Conservation (phyloP, 73 alveolate species). For the Stentor coeruleus region DNA sequence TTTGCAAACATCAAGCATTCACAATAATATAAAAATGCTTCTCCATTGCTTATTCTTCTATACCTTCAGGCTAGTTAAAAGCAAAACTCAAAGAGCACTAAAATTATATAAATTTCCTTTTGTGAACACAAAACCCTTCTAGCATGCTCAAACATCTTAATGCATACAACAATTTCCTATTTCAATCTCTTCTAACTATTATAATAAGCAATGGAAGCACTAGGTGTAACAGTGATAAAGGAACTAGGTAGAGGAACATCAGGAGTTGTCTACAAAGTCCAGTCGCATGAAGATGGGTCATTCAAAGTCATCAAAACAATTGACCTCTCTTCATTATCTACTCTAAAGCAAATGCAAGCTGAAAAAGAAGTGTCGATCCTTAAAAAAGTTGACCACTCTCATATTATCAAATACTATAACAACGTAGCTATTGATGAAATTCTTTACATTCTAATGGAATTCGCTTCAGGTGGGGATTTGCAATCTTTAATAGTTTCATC, state of each 20-base stretch:
- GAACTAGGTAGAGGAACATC: constrained; percentile 89
- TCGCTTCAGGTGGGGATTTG: constrained; percentile 39
- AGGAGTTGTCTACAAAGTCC: constrained; percentile 80
- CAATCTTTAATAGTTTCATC: constrained; percentile 37
- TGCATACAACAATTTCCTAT: too few species aligned
- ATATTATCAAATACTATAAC: constrained; percentile 59
- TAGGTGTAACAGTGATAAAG: constrained; percentile 34
- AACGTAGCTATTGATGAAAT: constrained; percentile 66
- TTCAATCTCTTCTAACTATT: too few species aligned
- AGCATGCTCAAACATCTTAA: too few species aligned
- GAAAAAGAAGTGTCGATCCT: constrained; percentile 68
- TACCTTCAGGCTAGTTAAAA: too few species aligned
- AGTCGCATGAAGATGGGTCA: constrained; percentile 56
- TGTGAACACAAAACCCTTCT: too few species aligned
- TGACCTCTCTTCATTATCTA: constrained; percentile 36
- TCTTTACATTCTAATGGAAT: constrained; percentile 60
- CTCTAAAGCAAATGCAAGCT: constrained; percentile 61
- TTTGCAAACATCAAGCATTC: too few species aligned
- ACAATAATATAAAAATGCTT: too few species aligned
- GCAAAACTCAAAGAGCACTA: too few species aligned
- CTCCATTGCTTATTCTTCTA: too few species aligned
- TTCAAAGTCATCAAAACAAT: constrained; percentile 70
- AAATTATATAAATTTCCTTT: too few species aligned
- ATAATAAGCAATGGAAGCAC: not conserved
- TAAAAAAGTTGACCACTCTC: constrained; percentile 64